These are phyloP conservation scores for Colletotrichum sp. DNA, from an alignment of 2,329 filamentous ascomycete species.

Conservation along the genomic window DNA sequence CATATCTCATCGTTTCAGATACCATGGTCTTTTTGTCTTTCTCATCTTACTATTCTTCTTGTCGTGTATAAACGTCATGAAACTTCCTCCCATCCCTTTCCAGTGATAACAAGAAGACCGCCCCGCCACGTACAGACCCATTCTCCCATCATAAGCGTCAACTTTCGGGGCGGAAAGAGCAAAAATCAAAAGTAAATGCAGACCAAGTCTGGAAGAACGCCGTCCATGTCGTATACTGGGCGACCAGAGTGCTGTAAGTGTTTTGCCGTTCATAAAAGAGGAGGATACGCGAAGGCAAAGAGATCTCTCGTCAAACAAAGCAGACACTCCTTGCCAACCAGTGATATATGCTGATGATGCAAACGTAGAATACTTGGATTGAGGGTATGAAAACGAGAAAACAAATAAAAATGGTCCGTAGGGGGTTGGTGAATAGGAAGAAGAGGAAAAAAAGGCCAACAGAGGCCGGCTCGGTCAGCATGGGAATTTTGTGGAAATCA, in stretches of 20 bases:
- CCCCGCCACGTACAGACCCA: neutral
- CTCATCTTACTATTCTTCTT: neutral
- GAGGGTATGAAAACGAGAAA: slow-evolving; percentile 20
- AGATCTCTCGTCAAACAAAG: neutral
- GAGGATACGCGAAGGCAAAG: neutral
- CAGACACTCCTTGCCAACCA: slow-evolving; percentile 6
- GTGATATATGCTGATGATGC: slow-evolving; percentile 12
- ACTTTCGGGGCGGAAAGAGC: neutral
- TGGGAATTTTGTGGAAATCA: neutral
- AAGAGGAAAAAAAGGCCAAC: slow-evolving; percentile 1
- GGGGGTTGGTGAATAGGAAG: neutral
- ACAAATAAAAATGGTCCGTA: neutral
- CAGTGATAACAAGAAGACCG: neutral
- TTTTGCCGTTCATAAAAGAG: neutral
- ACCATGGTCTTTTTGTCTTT: neutral
- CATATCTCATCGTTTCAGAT: neutral
- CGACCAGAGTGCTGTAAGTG: neutral
- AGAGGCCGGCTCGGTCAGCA: slow-evolving; percentile 19
- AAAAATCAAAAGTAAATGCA: neutral
- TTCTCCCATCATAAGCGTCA: neutral
- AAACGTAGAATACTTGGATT: slow-evolving; percentile 20
- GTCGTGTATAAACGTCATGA: neutral
- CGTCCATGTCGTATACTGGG: slow-evolving; percentile 4
- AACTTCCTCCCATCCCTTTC: neutral
- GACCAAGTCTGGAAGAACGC: neutral